Percentiles rank a stretch among this genome's conserved stretches.
phyloP scores from a whole-genome alignment of 257 asterid genomes.

The Agastache rugosa region DNA sequence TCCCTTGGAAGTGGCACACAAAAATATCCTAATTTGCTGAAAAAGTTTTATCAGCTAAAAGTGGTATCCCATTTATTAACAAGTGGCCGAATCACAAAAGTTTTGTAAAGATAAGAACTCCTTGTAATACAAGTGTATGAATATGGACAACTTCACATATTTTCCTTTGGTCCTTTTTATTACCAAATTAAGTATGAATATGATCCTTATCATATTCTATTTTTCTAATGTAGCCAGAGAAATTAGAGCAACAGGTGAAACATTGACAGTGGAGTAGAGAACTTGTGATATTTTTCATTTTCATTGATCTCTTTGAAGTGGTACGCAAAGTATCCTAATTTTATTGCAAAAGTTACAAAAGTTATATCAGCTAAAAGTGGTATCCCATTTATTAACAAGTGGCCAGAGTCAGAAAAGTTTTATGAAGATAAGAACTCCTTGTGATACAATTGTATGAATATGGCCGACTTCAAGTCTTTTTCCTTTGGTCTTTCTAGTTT shows the following conservation, averaged over 20 bases:
- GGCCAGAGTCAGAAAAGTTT: constrained; percentile 23
- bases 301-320: no score
- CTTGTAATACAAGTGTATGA: constrained; percentile 23
- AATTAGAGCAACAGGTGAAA: no score
- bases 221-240: no score
- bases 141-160: constrained; percentile 28
- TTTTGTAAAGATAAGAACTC: constrained; percentile 39
- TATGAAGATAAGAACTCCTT: constrained; percentile 40
- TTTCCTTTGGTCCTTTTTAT: background rate
- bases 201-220: no score
- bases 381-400: constrained; percentile 24
- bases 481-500: constrained; percentile 10
- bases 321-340: constrained; percentile 19
- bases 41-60: constrained; percentile 31
- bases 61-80: constrained; percentile 30
- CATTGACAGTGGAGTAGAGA: no score
- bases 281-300: no score
- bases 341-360: constrained; percentile 31
- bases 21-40: constrained; percentile 32
- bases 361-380: constrained; percentile 32
- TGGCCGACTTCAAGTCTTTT: constrained; percentile 28
- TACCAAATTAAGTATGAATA: no score
- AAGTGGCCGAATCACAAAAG: constrained; percentile 20
- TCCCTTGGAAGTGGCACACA: constrained; percentile 24
- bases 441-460: constrained; percentile 22